These are phyloP conservation scores for Penicillium pancosmium DNA, from an alignment of 495 filamentous ascomycete genomes.

Conservation along the genomic window DNA sequence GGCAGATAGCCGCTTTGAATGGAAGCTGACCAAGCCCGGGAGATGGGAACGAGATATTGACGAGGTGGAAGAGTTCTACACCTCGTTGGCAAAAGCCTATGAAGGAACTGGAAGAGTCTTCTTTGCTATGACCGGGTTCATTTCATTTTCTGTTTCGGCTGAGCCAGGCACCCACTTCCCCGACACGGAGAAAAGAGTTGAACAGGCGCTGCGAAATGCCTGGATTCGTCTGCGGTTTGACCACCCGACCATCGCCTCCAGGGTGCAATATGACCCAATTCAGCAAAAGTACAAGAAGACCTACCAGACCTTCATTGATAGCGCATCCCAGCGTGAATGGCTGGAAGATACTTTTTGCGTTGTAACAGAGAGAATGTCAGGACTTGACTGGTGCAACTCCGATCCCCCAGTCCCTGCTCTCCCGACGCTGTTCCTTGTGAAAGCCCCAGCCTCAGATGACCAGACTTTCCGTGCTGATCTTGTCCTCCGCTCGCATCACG, in stretches of 20 bases:
- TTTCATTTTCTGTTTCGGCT: background rate
- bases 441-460: background rate
- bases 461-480: conserved; percentile 23
- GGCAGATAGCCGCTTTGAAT: background rate
- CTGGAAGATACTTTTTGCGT: conserved; percentile 38
- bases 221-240: conserved; percentile 46
- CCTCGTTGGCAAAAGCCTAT: conserved; percentile 34
- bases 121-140: conserved; percentile 38
- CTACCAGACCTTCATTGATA: conserved; percentile 32
- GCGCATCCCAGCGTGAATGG: background rate
- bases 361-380: conserved; percentile 29
- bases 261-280: conserved; percentile 30
- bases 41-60: conserved; percentile 48
- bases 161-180: background rate
- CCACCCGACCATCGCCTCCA: conserved; percentile 46
- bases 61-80: conserved; percentile 48
- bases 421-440: conserved; percentile 45
- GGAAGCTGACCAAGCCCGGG: conserved; percentile 10
- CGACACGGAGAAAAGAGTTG: background rate
- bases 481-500: conserved; percentile 48
- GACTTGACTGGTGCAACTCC: conserved; percentile 43
- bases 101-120: conserved; percentile 40
- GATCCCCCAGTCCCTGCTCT: conserved; percentile 38
- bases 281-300: conserved; percentile 39
- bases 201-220: conserved; percentile 31